phyloP scores from a whole-genome alignment of 148 eudicot species.

The Bassia scoparia region DNA sequence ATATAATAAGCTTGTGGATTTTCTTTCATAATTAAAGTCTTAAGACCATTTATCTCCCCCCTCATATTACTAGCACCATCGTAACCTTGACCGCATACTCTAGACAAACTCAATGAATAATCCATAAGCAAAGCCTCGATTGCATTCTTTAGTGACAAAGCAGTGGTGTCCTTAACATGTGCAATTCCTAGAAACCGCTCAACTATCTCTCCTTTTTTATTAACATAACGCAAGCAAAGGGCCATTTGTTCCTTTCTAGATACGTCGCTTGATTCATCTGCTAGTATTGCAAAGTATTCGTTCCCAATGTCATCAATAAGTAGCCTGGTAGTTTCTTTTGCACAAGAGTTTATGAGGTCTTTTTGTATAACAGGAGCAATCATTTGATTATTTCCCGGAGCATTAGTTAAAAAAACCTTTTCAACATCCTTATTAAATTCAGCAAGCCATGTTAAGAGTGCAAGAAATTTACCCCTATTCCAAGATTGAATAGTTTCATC shows the following conservation, averaged over 20 bases:
- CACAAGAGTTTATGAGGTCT: neutral
- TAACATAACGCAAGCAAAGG: neutral
- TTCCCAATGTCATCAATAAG: neutral
- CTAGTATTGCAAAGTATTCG: neutral
- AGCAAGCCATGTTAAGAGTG: neutral
- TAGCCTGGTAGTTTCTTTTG: neutral
- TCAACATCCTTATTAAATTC: neutral
- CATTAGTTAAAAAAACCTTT: neutral
- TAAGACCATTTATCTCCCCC: slow-evolving; percentile 1
- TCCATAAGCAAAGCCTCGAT: neutral
- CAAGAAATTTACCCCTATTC: neutral
- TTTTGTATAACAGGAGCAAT: neutral
- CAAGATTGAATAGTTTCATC: neutral
- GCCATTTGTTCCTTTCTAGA: neutral
- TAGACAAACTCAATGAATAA: neutral
- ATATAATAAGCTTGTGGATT: neutral
- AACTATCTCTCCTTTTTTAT: too few species aligned
- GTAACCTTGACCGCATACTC: neutral
- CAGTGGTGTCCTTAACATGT: neutral
- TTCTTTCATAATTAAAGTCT: neutral
- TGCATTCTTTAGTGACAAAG: neutral
- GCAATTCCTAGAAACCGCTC: neutral
- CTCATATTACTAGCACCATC: slow-evolving; percentile 13
- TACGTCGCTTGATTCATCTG: neutral
- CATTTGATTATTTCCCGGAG: neutral